Base-by-base conservation (phyloP, 345 rosid species). In the Syzygium jambos region DNA sequence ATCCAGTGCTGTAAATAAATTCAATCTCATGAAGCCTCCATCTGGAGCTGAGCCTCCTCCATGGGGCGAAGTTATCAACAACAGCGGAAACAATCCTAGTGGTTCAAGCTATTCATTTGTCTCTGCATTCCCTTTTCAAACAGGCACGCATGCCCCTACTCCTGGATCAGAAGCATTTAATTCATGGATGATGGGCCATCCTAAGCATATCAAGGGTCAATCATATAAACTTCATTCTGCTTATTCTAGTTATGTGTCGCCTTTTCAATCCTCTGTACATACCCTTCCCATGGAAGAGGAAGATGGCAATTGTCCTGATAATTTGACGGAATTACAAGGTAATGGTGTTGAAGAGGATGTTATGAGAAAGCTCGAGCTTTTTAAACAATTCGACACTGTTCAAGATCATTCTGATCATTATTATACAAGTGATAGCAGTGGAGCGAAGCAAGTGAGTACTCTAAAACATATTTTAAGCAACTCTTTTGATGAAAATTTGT, bases 311-410 rank as follows among this genome's bases (percentile, higher is more conserved):
- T 51, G 30, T 51, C 63, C 86, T 85, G 85, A 91, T 41, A 88
- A 87, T 88, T 12, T 88, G 30, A 19, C 89, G 82, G 89, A 89
- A 61, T 91, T 56, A 84, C 90, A 89, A 87, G 90, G 77, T 87
- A 87, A 85, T 41, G 87, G 90, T 85, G 89, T 93, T 78, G 89
- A 56, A 78, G 92, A 88, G 38, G 98, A 96, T 51, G 89, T 90
- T 90, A 89, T 95, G 87, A 91, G 90, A 52, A 93, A 80, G 61
- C 93, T 92, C 52, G 90, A 93, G 88, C 89, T 82, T 88, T 97
- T 95, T 93, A 96, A 95, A 89, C 91, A 89, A 88, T 97, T 97
- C 89, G 98, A 95, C 91, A 92, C 93, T 1, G 98, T 95, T 53
- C 95, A 95, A 90, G 96, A 94, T 89, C 89, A 87, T 89, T 93